Evolutionary conservation across 352 stramenopile genomes (phyloP).

Genomic region (Thalassiosira livingstoniorum): DNA sequence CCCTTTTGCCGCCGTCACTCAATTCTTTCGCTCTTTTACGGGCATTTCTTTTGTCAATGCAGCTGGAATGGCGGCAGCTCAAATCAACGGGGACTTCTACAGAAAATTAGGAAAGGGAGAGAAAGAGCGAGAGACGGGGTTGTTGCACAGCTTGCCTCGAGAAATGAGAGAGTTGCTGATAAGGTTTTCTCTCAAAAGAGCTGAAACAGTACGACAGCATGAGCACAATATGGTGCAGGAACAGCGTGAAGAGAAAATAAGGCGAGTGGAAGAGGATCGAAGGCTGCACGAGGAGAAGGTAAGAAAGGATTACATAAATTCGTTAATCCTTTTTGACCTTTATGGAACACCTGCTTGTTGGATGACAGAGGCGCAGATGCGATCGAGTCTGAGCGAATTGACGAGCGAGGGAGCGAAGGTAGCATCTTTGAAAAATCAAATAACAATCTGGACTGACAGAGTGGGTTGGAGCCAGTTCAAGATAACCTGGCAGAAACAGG

Average conservation of each 20-base stretch:
- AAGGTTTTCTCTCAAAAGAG: neutral
- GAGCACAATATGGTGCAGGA: neutral
- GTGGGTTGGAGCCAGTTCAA: neutral
- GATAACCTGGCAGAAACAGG: neutral
- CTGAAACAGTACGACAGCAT: neutral
- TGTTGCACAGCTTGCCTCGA: neutral
- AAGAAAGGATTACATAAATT: neutral
- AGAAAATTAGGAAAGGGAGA: neutral
- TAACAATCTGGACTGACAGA: neutral
- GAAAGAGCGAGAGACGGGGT: neutral
- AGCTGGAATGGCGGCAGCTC: neutral
- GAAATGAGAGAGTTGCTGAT: neutral
- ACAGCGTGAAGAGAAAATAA: neutral
- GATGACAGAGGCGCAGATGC: neutral
- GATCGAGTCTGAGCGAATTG: neutral
- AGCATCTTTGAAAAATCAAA: neutral
- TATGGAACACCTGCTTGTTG: neutral
- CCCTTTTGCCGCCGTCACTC: neutral
- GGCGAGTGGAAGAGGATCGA: neutral
- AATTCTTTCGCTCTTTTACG: neutral
- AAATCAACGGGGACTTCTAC: neutral
- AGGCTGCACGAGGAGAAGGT: too few species aligned
- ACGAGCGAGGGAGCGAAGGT: neutral
- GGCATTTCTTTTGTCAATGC: neutral
- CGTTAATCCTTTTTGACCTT: neutral